Conservation (phyloP, 257 asterid species). For the Ophiorrhiza pumila region DNA sequence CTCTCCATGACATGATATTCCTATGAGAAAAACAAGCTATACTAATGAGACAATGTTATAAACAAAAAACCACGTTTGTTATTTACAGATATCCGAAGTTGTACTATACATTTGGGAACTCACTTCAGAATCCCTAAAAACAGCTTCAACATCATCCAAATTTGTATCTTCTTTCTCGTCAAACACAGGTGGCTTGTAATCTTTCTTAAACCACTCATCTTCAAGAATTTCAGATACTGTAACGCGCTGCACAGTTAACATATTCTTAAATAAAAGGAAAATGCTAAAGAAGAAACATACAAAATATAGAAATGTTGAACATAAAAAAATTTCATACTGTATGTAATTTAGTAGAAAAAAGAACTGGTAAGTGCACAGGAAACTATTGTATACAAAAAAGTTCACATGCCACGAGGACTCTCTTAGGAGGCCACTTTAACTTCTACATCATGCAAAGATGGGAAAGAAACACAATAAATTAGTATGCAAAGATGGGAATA, state of each 20-base stretch:
- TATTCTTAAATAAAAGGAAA: slow-evolving; percentile 6
- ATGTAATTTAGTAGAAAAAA: not conserved
- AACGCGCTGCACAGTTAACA: slow-evolving; percentile 52
- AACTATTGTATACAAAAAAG: not conserved
- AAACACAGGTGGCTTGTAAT: slow-evolving; percentile 71
- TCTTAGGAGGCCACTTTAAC: not conserved
- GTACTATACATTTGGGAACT: slow-evolving; percentile 13
- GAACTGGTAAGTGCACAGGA: not conserved
- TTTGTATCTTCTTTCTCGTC: slow-evolving; percentile 68
- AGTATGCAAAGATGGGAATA: not conserved
- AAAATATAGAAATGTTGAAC: not conserved
- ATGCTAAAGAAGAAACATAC: not conserved
- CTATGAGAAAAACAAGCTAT: slow-evolving; percentile 30
- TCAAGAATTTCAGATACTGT: slow-evolving; percentile 63
- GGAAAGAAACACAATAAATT: too few species aligned
- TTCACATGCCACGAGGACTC: not conserved
- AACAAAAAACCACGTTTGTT: not conserved
- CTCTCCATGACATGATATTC: slow-evolving; percentile 77
- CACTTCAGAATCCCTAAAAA: slow-evolving; percentile 82
- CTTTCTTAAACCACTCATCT: slow-evolving; percentile 91
- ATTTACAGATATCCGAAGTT: not conserved
- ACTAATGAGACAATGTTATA: not conserved
- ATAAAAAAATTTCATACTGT: not conserved
- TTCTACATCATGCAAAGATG: not conserved
- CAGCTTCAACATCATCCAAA: slow-evolving; percentile 95